A percentile compares a stretch with the other conserved stretches of the same genome.
These are phyloP conservation scores for Candida xyloterini DNA, from an alignment of 805 yeast species.

Conservation along the genomic window DNA sequence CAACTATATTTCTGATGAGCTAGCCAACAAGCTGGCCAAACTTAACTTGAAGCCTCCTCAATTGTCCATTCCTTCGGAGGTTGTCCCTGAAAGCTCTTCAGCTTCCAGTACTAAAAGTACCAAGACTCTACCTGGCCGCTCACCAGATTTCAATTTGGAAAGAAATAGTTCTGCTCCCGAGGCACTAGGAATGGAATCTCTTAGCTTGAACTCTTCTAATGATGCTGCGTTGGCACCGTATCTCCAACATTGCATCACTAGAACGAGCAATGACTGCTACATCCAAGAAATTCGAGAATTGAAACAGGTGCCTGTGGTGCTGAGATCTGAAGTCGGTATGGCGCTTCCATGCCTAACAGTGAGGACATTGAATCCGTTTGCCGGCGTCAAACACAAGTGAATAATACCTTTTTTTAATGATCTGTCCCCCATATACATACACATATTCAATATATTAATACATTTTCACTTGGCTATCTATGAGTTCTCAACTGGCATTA, in stretches of 20 bases:
- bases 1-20: slow-evolving; percentile 37
- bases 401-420: slow-evolving; percentile 19
- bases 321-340: slow-evolving; percentile 92
- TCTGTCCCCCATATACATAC: slow-evolving; percentile 1
- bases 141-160: slow-evolving; percentile 16
- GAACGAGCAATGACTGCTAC: slow-evolving; percentile 57
- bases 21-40: slow-evolving; percentile 46
- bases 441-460: slow-evolving; percentile 1
- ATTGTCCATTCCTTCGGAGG: slow-evolving; percentile 27
- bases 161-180: slow-evolving; percentile 9
- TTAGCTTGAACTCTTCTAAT: slow-evolving; percentile 12
- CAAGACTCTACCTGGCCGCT: slow-evolving; percentile 32
- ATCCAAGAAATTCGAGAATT: slow-evolving; percentile 83
- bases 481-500: slow-evolving; percentile 8
- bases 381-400: slow-evolving; percentile 16
- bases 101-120: slow-evolving; percentile 24
- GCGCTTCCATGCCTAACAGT: slow-evolving; percentile 94
- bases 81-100: slow-evolving; percentile 12
- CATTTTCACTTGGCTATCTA: neutral
- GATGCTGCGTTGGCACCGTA: slow-evolving; percentile 51
- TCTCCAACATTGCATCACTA: slow-evolving; percentile 51
- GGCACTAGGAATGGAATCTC: neutral
- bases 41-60: slow-evolving; percentile 52
- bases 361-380: slow-evolving; percentile 83
- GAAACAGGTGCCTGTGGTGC: slow-evolving; percentile 74